These are phyloP conservation scores for Rhynchosporium agropyri DNA, from an alignment of 2,329 filamentous ascomycete genomes.

Conservation along the genomic window DNA sequence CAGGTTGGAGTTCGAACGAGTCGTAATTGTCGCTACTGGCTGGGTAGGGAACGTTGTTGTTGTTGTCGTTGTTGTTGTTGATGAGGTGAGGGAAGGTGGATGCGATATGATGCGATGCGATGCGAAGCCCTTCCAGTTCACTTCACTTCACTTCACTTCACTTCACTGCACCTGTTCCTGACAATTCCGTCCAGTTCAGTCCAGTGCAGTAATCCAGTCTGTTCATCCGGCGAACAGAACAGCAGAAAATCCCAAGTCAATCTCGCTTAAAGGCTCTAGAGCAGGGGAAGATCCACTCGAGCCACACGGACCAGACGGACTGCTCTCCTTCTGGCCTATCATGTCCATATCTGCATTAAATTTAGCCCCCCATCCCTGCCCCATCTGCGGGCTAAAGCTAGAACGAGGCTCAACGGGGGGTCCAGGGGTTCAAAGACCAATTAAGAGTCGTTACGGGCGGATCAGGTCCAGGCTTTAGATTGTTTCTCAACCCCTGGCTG, in stretches of 20 bases:
- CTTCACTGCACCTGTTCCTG: no score
- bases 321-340: conserved; percentile 6
- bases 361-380: not conserved
- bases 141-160: no score
- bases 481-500: not conserved
- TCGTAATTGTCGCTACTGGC: not conserved
- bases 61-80: not conserved
- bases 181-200: not conserved
- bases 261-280: not conserved
- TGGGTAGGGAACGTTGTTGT: not conserved
- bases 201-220: no score
- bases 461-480: conserved; percentile 1
- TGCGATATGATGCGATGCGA: not conserved
- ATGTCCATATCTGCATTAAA: conserved; percentile 10
- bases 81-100: not conserved
- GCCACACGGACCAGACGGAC: not conserved
- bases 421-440: not conserved
- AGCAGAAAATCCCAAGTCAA: conserved; percentile 9
- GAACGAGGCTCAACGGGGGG: conserved; percentile 3
- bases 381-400: not conserved
- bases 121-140: not conserved
- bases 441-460: no score
- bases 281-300: not conserved
- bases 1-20: conserved; percentile 4
- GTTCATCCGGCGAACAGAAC: conserved; percentile 7